Evolutionary conservation across 2,329 filamentous ascomycete species (phyloP), one percentile per base, ranked within the genome.

Genomic region (Sporothrix globosa): DNA sequence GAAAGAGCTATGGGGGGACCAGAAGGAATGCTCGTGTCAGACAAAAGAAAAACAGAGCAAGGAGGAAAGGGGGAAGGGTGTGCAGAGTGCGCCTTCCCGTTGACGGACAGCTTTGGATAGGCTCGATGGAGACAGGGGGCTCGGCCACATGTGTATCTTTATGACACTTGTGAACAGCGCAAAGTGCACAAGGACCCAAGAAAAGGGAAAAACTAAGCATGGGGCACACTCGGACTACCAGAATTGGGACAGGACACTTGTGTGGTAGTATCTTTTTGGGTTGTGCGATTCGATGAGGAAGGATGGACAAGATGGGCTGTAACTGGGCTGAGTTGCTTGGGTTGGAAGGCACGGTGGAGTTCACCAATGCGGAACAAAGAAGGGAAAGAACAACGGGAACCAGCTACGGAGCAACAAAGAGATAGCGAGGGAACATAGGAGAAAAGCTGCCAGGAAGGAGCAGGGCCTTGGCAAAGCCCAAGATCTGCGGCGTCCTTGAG

Each of bases 391-490:
- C 14, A 21, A 44, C 19, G 10, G 34, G 34, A 34, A 17, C 2
- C 13, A 46, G 4, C 27, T 17, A 50, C 14, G n/a, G 46, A 4
- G 46, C 27, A 3, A 39, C 54, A 34, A n/a, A n/a, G 54, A 41
- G 54, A n/a, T 13, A 58, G 39, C 2, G n/a, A n/a, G 14, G 17
- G 54, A 39, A n/a, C 17, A 30, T 6, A 30, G 17, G 24, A 54
- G 48, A 7, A 50, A n/a, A 54, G 24, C 14, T 17, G 52, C 54
- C 34, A 34, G 34, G 34, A 34, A 4, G 4, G 34, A 34, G 34
- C 19, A 60, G 34, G 56, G 24, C 24, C 56, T 41, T 60, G 56
- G 56, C 56, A 60, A 60, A 41, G 56, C 56, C 30, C 56, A 60
- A 60, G 19, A 60, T 60, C 54, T 58, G 34, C 19, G 34, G 56